A percentile compares a stretch with the other conserved stretches of the same genome.
phyloP scores from a whole-genome alignment of 1,284 basidiomycete genomes.

The Malassezia restricta region DNA sequence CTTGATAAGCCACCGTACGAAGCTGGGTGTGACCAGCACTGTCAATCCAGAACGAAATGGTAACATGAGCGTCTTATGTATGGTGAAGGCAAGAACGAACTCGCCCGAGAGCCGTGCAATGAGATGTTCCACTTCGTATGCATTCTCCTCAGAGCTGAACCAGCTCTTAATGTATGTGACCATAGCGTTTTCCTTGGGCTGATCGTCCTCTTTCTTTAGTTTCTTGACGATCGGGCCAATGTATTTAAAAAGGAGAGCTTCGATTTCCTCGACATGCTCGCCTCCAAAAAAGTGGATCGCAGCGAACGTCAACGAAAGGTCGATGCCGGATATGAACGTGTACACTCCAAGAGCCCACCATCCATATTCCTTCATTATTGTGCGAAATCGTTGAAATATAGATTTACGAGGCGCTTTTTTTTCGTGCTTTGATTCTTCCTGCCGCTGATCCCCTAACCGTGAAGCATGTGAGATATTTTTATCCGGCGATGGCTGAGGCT shows the following conservation, averaged over 20 bases:
- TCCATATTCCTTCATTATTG: constrained; percentile 36
- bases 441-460: too few species aligned
- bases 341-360: constrained; percentile 45
- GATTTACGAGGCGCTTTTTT: neutral
- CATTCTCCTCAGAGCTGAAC: constrained; percentile 1
- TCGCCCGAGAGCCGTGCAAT: constrained; percentile 61
- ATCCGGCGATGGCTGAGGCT: too few species aligned
- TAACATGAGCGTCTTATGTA: constrained; percentile 90
- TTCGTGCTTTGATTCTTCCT: too few species aligned
- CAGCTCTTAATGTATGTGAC: neutral
- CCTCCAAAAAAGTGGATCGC: constrained; percentile 77
- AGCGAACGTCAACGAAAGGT: constrained; percentile 58
- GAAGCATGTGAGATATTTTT: too few species aligned
- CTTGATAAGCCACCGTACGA: constrained; percentile 52
- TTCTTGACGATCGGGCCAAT: constrained; percentile 35
- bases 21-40: constrained; percentile 68
- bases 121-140: neutral
- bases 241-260: constrained; percentile 50
- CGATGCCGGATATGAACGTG: constrained; percentile 24
- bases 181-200: neutral
- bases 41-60: constrained; percentile 80
- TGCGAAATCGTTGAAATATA: constrained; percentile 26
- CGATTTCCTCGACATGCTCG: constrained; percentile 66
- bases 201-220: constrained; percentile 5
- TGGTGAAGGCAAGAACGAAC: constrained; percentile 77